Conservation (phyloP, 352 stramenopile genomes). For the Aphanomyces astaci region DNA sequence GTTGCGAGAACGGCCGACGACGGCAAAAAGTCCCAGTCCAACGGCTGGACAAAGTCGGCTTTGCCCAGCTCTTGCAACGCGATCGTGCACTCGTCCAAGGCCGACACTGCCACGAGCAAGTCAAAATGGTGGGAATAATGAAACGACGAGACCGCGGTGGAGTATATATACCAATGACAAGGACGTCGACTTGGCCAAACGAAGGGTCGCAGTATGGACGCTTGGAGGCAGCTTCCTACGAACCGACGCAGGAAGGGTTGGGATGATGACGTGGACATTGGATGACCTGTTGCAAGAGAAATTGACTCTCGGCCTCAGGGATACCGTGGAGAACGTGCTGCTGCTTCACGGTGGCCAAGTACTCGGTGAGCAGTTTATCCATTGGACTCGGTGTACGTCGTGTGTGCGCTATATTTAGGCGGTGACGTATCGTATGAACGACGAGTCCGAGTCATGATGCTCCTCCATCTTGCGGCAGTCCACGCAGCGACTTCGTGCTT, state of each 20-base stretch:
- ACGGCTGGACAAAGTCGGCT: slow-evolving; percentile 50
- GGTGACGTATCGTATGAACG: too few relatives aligned
- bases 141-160: too few relatives aligned
- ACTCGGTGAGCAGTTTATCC: background rate
- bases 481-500: background rate
- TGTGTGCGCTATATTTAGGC: background rate
- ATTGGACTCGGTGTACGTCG: background rate
- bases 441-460: background rate
- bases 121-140: background rate
- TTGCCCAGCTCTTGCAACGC: slow-evolving; percentile 46
- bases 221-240: slow-evolving; percentile 35
- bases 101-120: slow-evolving; percentile 30
- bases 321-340: background rate
- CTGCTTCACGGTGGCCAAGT: slow-evolving; percentile 1
- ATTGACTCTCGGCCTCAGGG: slow-evolving; percentile 1
- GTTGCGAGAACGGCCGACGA: slow-evolving; percentile 39
- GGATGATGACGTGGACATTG: background rate
- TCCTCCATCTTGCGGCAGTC: background rate
- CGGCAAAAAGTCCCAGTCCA: slow-evolving; percentile 50
- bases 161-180: slow-evolving; percentile 40
- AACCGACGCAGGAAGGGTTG: background rate
- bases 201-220: slow-evolving; percentile 33
- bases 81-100: slow-evolving; percentile 52
- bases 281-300: background rate
- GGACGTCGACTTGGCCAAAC: slow-evolving; percentile 49